Conservation (phyloP, 768 basidiomycete genomes). For the Clathrus columnatus region DNA sequence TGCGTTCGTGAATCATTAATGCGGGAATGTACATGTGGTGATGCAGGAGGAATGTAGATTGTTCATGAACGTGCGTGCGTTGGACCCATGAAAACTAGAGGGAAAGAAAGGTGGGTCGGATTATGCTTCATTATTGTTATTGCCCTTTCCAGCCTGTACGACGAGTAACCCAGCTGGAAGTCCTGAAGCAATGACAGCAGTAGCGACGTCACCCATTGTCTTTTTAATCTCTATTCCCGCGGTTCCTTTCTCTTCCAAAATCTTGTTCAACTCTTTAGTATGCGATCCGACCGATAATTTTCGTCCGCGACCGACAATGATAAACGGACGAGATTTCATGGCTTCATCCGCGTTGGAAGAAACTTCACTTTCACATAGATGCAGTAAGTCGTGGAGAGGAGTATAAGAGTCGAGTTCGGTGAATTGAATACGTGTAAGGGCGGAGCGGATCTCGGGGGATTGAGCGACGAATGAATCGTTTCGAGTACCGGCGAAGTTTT, state of each 20-base stretch:
- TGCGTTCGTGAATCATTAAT: too few species aligned
- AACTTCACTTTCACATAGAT: neutral
- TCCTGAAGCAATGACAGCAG: slow-evolving; percentile 60
- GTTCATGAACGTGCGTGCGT: too few species aligned
- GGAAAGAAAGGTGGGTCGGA: neutral
- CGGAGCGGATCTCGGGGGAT: slow-evolving; percentile 10
- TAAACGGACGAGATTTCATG: slow-evolving; percentile 37
- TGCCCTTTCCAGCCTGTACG: slow-evolving; percentile 47
- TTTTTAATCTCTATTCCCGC: slow-evolving; percentile 59
- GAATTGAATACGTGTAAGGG: slow-evolving; percentile 24
- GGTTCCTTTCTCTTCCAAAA: slow-evolving; percentile 48
- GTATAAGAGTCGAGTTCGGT: slow-evolving; percentile 19
- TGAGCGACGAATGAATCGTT: neutral
- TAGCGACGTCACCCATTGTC: slow-evolving; percentile 80
- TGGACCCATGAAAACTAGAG: neutral
- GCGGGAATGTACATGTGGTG: too few species aligned
- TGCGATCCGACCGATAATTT: slow-evolving; percentile 69
- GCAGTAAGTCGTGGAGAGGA: slow-evolving; percentile 19
- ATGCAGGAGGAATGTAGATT: too few species aligned
- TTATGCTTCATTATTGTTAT: neutral
- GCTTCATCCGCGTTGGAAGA: neutral
- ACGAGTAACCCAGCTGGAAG: slow-evolving; percentile 55
- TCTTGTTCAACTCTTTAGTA: slow-evolving; percentile 52
- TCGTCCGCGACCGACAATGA: slow-evolving; percentile 68
- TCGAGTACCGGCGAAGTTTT: slow-evolving; percentile 38